A percentile compares a stretch with the other conserved stretches of the same genome.
Evolutionary conservation across 1,284 basidiomycete species (phyloP).

Genomic region (Cryptococcus sp.): DNA sequence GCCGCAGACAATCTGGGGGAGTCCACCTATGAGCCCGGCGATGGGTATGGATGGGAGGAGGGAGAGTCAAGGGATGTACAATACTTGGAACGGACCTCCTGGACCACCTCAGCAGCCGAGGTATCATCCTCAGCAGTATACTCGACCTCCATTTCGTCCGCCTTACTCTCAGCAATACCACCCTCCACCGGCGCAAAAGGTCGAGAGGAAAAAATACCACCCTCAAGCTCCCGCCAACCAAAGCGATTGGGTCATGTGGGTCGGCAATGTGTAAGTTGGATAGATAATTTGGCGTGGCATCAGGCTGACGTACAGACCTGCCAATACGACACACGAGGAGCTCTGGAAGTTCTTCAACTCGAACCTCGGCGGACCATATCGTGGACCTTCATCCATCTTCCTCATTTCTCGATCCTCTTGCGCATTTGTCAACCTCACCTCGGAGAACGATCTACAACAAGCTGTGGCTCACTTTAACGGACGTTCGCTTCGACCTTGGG

Average conservation of each 20-base stretch:
- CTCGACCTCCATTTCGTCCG: no score
- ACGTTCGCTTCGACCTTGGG: constrained; percentile 48
- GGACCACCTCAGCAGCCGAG: no score
- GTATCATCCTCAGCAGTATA: no score
- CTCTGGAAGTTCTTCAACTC: constrained; percentile 76
- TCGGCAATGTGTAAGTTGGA: constrained; percentile 45
- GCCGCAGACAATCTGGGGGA: constrained; percentile 10
- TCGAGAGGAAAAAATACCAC: constrained; percentile 41
- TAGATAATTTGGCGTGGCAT: not conserved
- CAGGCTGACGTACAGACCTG: constrained; percentile 29
- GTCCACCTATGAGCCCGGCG: constrained; percentile 23
- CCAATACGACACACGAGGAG: constrained; percentile 79
- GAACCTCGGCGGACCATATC: constrained; percentile 19
- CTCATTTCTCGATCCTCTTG: constrained; percentile 88
- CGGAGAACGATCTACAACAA: constrained; percentile 57
- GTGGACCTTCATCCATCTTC: constrained; percentile 80
- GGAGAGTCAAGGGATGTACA: constrained; percentile 7
- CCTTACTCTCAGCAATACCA: no score
- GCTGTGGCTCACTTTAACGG: constrained; percentile 68
- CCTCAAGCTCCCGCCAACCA: constrained; percentile 54
- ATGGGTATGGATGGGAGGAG: constrained; percentile 1
- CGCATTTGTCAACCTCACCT: constrained; percentile 84
- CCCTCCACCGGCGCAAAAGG: constrained; percentile 15
- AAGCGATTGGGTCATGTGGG: constrained; percentile 94
- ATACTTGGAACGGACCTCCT: not conserved